phyloP scores from a whole-genome alignment of 2,329 filamentous ascomycete species.

The Aspergillus pseudonomiae region DNA sequence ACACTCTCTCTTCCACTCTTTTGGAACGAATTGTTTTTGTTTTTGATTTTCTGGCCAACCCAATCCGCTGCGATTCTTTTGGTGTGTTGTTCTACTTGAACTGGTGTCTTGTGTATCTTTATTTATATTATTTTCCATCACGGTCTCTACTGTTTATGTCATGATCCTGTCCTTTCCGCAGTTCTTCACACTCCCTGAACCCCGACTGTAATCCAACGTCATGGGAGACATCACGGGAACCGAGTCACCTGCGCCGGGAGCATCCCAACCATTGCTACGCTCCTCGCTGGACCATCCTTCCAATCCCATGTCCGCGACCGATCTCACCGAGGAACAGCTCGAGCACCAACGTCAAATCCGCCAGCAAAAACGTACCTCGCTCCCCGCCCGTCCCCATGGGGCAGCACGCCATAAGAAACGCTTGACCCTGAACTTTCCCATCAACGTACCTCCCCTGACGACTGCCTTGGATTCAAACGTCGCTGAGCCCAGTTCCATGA shows the following conservation, averaged over 20 bases:
- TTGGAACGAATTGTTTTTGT: background rate
- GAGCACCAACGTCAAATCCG: constrained; percentile 17
- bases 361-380: constrained; percentile 36
- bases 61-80: background rate
- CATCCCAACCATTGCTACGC: constrained; percentile 27
- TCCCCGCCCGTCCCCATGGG: constrained; percentile 37
- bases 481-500: constrained; percentile 37
- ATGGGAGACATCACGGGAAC: constrained; percentile 39
- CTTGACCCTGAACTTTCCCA: constrained; percentile 51
- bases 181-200: constrained; percentile 16
- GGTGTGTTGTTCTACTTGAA: background rate
- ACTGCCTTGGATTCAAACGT: constrained; percentile 25
- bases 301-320: constrained; percentile 11
- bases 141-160: constrained; percentile 10
- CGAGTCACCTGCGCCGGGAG: constrained; percentile 34
- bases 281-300: constrained; percentile 8
- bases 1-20: background rate
- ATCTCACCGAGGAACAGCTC: constrained; percentile 21
- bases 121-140: background rate
- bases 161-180: constrained; percentile 15
- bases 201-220: constrained; percentile 25
- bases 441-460: constrained; percentile 38
- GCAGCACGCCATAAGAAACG: constrained; percentile 48
- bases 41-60: background rate
- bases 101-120: constrained; percentile 8